These are phyloP conservation scores for Stevia rebaudiana DNA, from an alignment of 140 eudicot genomes.

Conservation along the genomic window DNA sequence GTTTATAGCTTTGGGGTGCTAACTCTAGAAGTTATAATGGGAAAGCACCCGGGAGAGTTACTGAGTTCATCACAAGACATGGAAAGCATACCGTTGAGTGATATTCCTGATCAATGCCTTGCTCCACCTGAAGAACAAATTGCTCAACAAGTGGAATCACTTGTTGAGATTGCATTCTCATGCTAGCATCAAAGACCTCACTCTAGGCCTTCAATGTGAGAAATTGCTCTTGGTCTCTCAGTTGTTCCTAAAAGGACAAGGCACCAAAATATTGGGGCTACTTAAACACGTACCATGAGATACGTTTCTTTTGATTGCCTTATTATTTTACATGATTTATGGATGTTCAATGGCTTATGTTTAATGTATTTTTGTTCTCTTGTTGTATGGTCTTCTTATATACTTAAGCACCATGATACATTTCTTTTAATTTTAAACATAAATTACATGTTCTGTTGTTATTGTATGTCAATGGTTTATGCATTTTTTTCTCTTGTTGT, in stretches of 20 bases:
- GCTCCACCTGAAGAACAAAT: neutral
- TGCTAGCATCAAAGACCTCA: neutral
- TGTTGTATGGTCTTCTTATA: too few species aligned
- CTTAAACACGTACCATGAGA: neutral
- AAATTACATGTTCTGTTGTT: too few species aligned
- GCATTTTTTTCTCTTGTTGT: too few species aligned
- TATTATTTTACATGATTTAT: neutral
- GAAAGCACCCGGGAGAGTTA: constrained; percentile 31
- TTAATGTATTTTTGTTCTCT: neutral
- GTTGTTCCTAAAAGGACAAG: neutral
- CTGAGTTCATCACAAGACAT: neutral
- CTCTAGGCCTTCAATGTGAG: constrained; percentile 13
- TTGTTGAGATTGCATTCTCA: constrained; percentile 12
- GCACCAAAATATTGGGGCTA: neutral
- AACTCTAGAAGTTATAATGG: constrained; percentile 16
- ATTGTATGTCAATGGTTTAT: too few species aligned
- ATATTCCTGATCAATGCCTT: constrained; percentile 20
- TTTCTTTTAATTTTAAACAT: too few species aligned
- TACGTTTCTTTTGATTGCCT: neutral
- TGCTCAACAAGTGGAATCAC: constrained; percentile 4
- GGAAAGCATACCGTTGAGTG: neutral
- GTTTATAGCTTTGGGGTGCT: neutral
- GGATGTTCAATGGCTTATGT: neutral
- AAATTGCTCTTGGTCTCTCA: constrained; percentile 15
- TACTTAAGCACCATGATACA: too few species aligned